A percentile compares a stretch with the other conserved stretches of the same genome.
Conservation (phyloP, 495 filamentous ascomycete genomes). For the Penicillium arizonense region DNA sequence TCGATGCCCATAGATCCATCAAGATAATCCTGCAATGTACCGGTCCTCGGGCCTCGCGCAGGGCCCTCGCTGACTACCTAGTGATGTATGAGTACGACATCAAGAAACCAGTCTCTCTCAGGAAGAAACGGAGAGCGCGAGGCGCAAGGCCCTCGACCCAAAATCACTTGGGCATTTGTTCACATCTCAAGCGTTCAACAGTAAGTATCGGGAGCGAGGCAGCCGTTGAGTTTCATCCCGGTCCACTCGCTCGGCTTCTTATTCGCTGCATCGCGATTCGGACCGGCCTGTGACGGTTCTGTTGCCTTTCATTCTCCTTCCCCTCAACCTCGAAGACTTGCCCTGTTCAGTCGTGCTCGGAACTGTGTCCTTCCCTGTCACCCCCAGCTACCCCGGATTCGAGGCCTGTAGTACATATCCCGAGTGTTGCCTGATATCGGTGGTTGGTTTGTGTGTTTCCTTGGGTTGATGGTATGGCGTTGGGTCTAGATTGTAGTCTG, state of each 20-base stretch:
- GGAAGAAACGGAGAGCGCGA: neutral
- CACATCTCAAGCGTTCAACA: conserved; percentile 3
- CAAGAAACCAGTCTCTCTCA: neutral
- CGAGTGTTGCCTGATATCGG: conserved; percentile 1
- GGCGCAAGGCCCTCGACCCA: conserved; percentile 14
- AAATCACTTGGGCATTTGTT: conserved; percentile 17
- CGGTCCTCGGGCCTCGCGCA: conserved; percentile 11
- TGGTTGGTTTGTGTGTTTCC: neutral
- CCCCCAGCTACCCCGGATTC: conserved; percentile 15
- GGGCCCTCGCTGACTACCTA: neutral
- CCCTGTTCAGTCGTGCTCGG: conserved; percentile 7
- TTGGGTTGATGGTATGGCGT: neutral
- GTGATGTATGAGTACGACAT: neutral
- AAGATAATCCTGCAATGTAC: conserved; percentile 2
- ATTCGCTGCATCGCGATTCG: conserved; percentile 26
- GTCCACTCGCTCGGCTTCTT: conserved; percentile 11
- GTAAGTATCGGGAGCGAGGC: conserved; percentile 10
- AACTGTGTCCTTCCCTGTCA: neutral
- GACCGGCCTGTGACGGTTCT: conserved; percentile 14
- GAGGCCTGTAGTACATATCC: conserved; percentile 4
- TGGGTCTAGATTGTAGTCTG: neutral
- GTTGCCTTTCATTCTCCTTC: conserved; percentile 1
- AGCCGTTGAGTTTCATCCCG: conserved; percentile 26
- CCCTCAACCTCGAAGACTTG: conserved; percentile 8
- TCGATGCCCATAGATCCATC: conserved; percentile 3